These are phyloP conservation scores for Areca catechu DNA, from an alignment of 176 grass and related monocot genomes.

Conservation along the genomic window DNA sequence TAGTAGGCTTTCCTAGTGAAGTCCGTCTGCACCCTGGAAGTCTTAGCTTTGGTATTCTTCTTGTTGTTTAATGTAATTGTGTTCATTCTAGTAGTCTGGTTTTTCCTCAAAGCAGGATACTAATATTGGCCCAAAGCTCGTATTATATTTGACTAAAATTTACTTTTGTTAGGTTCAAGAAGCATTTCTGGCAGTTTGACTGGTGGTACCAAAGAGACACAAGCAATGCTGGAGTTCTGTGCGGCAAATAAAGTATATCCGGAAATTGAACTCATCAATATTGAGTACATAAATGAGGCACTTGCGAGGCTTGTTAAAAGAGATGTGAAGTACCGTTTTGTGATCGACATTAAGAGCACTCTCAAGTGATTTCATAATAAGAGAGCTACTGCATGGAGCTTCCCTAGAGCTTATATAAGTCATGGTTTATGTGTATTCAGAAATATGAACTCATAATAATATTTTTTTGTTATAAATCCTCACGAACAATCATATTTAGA, in stretches of 20 bases:
- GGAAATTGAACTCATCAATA: conserved; percentile 18
- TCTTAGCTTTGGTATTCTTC: conserved; percentile 45
- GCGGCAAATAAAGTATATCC: conserved; percentile 19
- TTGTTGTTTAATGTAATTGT: background rate
- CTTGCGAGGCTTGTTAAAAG: too few species aligned
- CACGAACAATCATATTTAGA: too few species aligned
- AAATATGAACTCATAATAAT: too few species aligned
- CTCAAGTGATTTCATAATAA: too few species aligned
- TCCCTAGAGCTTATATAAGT: too few species aligned
- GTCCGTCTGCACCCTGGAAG: conserved; percentile 46
- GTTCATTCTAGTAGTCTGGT: background rate
- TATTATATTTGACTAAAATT: background rate
- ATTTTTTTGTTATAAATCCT: too few species aligned
- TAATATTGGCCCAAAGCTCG: too few species aligned
- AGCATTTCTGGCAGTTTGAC: conserved; percentile 13
- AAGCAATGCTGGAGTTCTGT: conserved; percentile 25
- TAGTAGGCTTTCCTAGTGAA: conserved; percentile 57
- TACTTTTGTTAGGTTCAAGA: conserved; percentile 10
- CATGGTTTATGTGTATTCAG: too few species aligned
- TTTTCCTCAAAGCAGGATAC: background rate
- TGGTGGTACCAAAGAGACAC: conserved; percentile 16
- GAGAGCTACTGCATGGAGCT: too few species aligned
- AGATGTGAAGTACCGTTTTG: too few species aligned
- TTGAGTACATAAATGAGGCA: conserved; percentile 20
- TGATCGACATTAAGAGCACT: too few species aligned